A percentile compares a stretch with the other conserved stretches of the same genome.
These are phyloP conservation scores for Neurospora sublineolata DNA, from an alignment of 495 filamentous ascomycete species.

Conservation along the genomic window DNA sequence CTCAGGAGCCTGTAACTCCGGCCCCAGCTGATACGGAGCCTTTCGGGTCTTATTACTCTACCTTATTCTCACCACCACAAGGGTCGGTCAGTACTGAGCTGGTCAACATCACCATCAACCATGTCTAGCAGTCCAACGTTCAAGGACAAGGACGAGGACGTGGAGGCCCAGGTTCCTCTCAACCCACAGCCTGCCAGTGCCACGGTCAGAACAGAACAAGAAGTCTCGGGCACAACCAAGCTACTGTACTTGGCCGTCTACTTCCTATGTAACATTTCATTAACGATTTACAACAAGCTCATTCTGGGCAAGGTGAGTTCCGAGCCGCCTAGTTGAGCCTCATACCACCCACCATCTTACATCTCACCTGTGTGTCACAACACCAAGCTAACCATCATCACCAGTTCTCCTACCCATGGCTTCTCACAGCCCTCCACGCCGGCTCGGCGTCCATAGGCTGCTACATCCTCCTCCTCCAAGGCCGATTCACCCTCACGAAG, in stretches of 20 bases:
- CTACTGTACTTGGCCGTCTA: slow-evolving; percentile 34
- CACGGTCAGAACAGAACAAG: slow-evolving; percentile 14
- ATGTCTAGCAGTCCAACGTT: not conserved
- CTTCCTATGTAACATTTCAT: slow-evolving; percentile 39
- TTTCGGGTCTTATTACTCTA: not conserved
- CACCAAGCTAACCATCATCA: not conserved
- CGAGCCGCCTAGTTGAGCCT: not conserved
- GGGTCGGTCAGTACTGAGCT: not conserved
- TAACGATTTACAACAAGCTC: slow-evolving; percentile 46
- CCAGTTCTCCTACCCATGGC: slow-evolving; percentile 45
- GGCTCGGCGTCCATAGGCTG: slow-evolving; percentile 40
- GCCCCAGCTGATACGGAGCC: not conserved
- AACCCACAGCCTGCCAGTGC: slow-evolving; percentile 1
- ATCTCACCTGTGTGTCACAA: not conserved
- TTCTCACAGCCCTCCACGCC: slow-evolving; percentile 44
- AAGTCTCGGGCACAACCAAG: slow-evolving; percentile 26
- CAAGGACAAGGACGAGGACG: slow-evolving; percentile 10
- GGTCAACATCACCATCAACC: not conserved
- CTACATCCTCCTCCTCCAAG: slow-evolving; percentile 31
- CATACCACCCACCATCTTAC: not conserved
- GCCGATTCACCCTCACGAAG: slow-evolving; percentile 35
- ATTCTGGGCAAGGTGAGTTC: slow-evolving; percentile 38
- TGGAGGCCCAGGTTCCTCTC: slow-evolving; percentile 12
- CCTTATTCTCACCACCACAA: not conserved
- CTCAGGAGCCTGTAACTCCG: not conserved